A percentile compares a stretch with the other conserved stretches of the same genome.
phyloP scores from a whole-genome alignment of 2,329 filamentous ascomycete species.

The Chlorencoelia australis region DNA sequence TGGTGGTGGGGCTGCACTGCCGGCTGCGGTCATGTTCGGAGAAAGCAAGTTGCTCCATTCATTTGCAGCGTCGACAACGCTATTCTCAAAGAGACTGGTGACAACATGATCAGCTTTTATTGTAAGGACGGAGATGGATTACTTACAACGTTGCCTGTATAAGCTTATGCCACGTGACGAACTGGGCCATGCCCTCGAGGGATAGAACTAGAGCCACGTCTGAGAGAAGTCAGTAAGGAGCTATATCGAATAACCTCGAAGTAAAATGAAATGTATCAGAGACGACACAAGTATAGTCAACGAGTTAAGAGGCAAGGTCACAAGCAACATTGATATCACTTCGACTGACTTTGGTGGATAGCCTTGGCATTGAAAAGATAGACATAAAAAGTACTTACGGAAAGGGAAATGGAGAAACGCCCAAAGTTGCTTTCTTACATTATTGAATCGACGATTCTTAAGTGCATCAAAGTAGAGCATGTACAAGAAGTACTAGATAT shows the following conservation, averaged over 20 bases:
- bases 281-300: too few species aligned
- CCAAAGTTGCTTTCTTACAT: conserved; percentile 27
- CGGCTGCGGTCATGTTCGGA: neutral
- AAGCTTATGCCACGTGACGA: conserved; percentile 19
- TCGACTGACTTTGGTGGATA: too few species aligned
- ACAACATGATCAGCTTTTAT: too few species aligned
- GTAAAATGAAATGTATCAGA: too few species aligned
- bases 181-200: conserved; percentile 35
- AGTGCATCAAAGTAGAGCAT: conserved; percentile 22
- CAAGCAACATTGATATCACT: too few species aligned
- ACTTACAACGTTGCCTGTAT: conserved; percentile 12
- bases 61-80: neutral
- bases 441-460: conserved; percentile 13
- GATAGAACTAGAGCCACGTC: conserved; percentile 45
- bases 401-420: conserved; percentile 44
- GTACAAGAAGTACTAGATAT: conserved; percentile 17
- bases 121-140: neutral
- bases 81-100: neutral
- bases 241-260: too few species aligned
- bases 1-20: neutral
- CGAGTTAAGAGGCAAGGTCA: too few species aligned
- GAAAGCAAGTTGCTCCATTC: conserved; percentile 2
- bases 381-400: too few species aligned
- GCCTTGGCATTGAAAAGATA: too few species aligned
- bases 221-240: too few species aligned